These are phyloP conservation scores for Claviceps humidiphila DNA, from an alignment of 2,329 filamentous ascomycete species.

Conservation along the genomic window DNA sequence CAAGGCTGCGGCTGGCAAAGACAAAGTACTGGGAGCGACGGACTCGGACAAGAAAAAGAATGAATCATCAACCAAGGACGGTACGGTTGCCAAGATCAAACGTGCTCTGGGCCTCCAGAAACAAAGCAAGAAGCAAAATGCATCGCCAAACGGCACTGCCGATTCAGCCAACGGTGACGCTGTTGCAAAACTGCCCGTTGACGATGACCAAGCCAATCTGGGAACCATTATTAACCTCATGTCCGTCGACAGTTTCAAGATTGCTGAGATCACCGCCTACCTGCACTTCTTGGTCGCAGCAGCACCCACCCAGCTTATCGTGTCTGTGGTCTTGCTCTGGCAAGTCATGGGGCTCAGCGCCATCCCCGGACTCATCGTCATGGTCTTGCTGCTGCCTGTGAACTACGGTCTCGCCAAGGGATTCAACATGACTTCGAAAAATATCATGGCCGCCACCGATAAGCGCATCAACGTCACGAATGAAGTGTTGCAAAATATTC, in stretches of 20 bases:
- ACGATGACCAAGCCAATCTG: constrained; percentile 70
- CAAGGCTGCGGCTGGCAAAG: constrained; percentile 67
- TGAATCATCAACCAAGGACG: constrained; percentile 20
- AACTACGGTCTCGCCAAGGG: constrained; percentile 81
- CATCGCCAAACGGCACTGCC: constrained; percentile 18
- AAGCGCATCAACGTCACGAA: constrained; percentile 94
- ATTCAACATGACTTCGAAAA: constrained; percentile 77
- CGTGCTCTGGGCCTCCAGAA: constrained; percentile 48
- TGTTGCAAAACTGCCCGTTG: constrained; percentile 20
- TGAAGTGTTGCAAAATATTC: constrained; percentile 91
- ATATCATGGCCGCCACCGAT: constrained; percentile 85
- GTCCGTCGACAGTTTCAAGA: constrained; percentile 99
- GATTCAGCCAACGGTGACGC: constrained; percentile 20
- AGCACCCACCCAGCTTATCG: constrained; percentile 74
- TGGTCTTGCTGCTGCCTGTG: constrained; percentile 76
- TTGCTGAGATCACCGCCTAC: constrained; percentile 87
- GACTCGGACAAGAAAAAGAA: constrained; percentile 23
- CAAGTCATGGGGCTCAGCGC: constrained; percentile 84
- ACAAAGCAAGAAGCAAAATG: constrained; percentile 34
- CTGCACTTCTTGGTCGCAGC: constrained; percentile 90
- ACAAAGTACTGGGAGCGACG: constrained; percentile 55
- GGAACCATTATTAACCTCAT: constrained; percentile 99
- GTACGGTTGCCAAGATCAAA: constrained; percentile 37
- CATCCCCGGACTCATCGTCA: constrained; percentile 82
- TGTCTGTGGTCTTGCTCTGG: constrained; percentile 74